These are phyloP conservation scores for Wickerhamiella vanderwaltii DNA, from an alignment of 805 yeast genomes.

Conservation along the genomic window DNA sequence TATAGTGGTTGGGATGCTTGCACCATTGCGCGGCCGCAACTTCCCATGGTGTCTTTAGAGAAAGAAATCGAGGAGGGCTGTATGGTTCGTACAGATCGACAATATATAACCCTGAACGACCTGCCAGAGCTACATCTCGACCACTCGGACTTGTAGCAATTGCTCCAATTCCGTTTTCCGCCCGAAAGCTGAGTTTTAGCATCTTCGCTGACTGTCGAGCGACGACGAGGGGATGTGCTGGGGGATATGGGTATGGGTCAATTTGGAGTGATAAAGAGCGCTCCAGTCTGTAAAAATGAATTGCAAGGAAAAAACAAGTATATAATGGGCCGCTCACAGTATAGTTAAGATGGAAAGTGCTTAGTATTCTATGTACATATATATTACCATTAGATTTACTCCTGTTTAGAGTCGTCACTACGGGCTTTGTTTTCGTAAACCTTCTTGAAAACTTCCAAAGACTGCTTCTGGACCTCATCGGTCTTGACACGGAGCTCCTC, in stretches of 20 bases:
- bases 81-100: conserved; percentile 95
- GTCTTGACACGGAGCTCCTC: conserved; percentile 63
- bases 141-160: conserved; percentile 84
- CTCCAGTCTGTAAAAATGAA: too few relatives aligned
- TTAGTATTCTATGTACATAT: conserved; percentile 8
- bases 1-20: conserved; percentile 72
- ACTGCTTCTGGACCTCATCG: conserved; percentile 70
- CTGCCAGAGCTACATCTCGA: conserved; percentile 86
- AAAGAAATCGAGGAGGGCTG: conserved; percentile 87
- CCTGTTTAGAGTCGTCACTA: conserved; percentile 24
- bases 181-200: conserved; percentile 66
- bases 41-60: conserved; percentile 90
- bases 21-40: conserved; percentile 99
- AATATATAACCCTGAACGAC: conserved; percentile 69
- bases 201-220: too few relatives aligned
- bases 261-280: too few relatives aligned
- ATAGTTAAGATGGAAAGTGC: too few relatives aligned
- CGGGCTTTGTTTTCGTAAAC: conserved; percentile 40
- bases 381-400: conserved; percentile 2
- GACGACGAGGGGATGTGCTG: too few relatives aligned
- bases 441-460: conserved; percentile 73
- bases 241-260: too few relatives aligned
- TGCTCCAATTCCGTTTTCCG: conserved; percentile 86
- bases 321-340: too few relatives aligned
- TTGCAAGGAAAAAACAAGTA: too few relatives aligned